Evolutionary conservation across 208 protist genomes (phyloP), one percentile per base, ranked within the genome.

Genomic region (Trypanosoma lewisi): DNA sequence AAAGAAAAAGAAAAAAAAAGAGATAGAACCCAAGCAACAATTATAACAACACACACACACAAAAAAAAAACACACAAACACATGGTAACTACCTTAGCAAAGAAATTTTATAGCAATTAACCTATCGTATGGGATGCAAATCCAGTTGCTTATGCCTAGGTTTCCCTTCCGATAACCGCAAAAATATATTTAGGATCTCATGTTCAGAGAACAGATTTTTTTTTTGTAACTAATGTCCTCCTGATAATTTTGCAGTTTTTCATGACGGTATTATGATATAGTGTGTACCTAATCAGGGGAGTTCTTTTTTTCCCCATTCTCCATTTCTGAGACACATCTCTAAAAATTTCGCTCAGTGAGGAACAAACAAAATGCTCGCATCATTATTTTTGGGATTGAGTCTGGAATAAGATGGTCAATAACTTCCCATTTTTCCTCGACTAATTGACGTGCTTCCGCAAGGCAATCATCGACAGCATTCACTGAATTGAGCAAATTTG

Each of bases 381-480:
- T 74, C 64, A 84, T 69, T 37, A 71, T 65, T 48, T 89, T 89
- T 19, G 78, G 55, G 36, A 86, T 47, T 4, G 79, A 82, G 41
- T 83, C 70, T 27, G 56, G 45, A 2, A 89, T 33, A 4, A 83
- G 45, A 5, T 64, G 64, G 36, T 83, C 77, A 7, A 89, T 55
- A 4, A 17, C 8, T 14, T 70, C 57, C 79, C 83, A 89, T 44
- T 66, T 70, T 25, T 66, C 41, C 14, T 80, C 39, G 14, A 87
- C 66, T 17, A 73, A 45, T 9, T 25, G 2, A 17, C 54, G 69
- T 12, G 83, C 80, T 34, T 84, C 74, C 5, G 14, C 19, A 8
- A 87, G 33, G 33, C 70, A 83, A 21, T 79, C 76, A 4, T 57
- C 41, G 8, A 77, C 36, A 11, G 67, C 79, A 36, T 52, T 57